Base-by-base conservation (phyloP, 305 asterid genomes). In the Fraxinus nigra region DNA sequence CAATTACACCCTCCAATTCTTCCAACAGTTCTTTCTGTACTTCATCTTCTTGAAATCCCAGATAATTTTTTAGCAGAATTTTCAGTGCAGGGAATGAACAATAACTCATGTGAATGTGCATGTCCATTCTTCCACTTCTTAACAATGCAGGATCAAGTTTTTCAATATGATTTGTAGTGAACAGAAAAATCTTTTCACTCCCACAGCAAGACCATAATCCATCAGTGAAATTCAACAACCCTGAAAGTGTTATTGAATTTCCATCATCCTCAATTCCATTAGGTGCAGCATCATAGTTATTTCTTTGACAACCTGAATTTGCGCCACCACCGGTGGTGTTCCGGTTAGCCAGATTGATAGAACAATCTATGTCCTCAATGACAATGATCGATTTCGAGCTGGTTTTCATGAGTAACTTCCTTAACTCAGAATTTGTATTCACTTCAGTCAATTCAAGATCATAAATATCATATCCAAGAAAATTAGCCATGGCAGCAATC, bases 401-500 rank as follows among this genome's bases (percentile, higher is more conserved):
- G 0, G 99, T 94, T 81, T 95, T 95, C 98, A 95, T 95, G 40
- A 95, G 35, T 54, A 95, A 82, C 67, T 95, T 95, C 82, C 99
- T 87, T 34, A 95, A 28, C 78, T 95, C 98, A 0, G 99, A 95
- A 20, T 95, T 95, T 0, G 92, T 91, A 48, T 85, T 89, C 8
- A 93, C 99, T 22, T 93, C 97, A 0, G 97, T 93, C 56, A 95
- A 81, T 43, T 95, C 97, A 20, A 93, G 93, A 82, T 95, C 98
- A 78, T 95, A 95, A 16, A 95, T 93, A 75, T 95, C 98, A 76
- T 95, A 95, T 0, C 98, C 95, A 7, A 95, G 88, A 46, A 30
- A 89, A 81, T 93, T 95, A 0, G 98, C 98, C 98, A 95, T 95
- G 65, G 98, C 98, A 5, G 98, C 98, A 38, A 95, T 95, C 98